Conservation (phyloP, 495 filamentous ascomycete species). For the Pyronema omphalodes region DNA sequence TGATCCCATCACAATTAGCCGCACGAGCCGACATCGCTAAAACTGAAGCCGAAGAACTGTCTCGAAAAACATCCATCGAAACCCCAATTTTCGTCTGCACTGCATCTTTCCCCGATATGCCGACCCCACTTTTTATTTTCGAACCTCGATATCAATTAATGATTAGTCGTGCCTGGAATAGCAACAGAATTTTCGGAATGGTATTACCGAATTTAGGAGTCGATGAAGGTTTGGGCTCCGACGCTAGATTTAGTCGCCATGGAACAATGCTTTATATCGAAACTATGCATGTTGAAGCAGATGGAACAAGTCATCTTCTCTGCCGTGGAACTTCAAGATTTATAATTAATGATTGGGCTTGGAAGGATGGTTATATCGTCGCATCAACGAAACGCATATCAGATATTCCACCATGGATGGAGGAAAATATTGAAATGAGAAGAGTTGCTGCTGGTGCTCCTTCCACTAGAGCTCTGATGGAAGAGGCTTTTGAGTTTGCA, state of each 20-base stretch:
- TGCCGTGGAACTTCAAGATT: slow-evolving; percentile 61
- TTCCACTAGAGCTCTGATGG: slow-evolving; percentile 16
- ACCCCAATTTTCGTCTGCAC: slow-evolving; percentile 68
- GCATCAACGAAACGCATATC: slow-evolving; percentile 55
- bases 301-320: slow-evolving; percentile 66
- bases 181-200: slow-evolving; percentile 65
- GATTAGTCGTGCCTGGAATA: slow-evolving; percentile 61
- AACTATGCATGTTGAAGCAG: slow-evolving; percentile 49
- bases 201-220: slow-evolving; percentile 44
- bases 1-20: slow-evolving; percentile 23
- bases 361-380: slow-evolving; percentile 59
- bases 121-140: slow-evolving; percentile 75
- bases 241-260: slow-evolving; percentile 43
- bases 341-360: slow-evolving; percentile 40
- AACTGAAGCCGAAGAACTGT: slow-evolving; percentile 33
- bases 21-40: slow-evolving; percentile 32
- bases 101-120: slow-evolving; percentile 61
- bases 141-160: slow-evolving; percentile 79
- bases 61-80: slow-evolving; percentile 16
- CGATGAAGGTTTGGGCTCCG: slow-evolving; percentile 40
- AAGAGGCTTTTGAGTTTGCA: slow-evolving; percentile 43
- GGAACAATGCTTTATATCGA: slow-evolving; percentile 63
- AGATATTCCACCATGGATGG: slow-evolving; percentile 62
- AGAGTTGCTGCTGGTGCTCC: slow-evolving; percentile 11
- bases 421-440: slow-evolving; percentile 38